Percentiles rank a stretch among this genome's conserved stretches.
Conservation (phyloP, 148 eudicot species). For the Drosera capensis region DNA sequence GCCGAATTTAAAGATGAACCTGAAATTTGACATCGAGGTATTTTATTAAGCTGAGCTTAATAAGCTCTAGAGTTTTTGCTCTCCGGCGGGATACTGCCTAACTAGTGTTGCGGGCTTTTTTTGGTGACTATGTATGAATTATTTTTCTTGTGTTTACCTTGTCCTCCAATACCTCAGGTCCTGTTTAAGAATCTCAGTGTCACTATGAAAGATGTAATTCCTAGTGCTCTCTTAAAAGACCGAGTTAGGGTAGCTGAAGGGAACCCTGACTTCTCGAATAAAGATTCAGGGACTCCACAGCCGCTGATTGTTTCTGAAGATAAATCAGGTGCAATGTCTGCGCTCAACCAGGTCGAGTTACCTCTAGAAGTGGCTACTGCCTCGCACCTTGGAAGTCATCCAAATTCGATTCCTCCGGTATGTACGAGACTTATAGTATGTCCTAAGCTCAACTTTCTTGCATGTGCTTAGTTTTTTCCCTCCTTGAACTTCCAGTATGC, state of each 20-base stretch:
- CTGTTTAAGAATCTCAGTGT: constrained; percentile 76
- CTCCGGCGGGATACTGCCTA: too few relatives aligned
- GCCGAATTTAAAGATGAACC: constrained; percentile 92
- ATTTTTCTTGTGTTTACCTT: too few relatives aligned
- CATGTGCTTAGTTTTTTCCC: neutral
- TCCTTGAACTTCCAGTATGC: constrained; percentile 37
- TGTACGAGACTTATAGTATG: too few relatives aligned
- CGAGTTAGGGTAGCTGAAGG: constrained; percentile 65
- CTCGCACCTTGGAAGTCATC: constrained; percentile 48
- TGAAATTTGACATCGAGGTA: constrained; percentile 93
- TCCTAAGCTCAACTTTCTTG: too few relatives aligned
- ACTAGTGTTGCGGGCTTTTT: too few relatives aligned
- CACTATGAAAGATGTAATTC: constrained; percentile 64
- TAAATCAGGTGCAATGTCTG: constrained; percentile 33
- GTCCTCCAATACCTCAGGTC: constrained; percentile 46
- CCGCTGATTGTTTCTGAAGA: constrained; percentile 33
- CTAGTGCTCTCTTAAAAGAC: constrained; percentile 66
- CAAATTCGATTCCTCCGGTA: constrained; percentile 59
- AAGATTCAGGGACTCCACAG: constrained; percentile 52
- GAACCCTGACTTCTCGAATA: constrained; percentile 90
- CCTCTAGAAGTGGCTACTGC: constrained; percentile 55
- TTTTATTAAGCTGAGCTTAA: too few relatives aligned
- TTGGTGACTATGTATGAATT: too few relatives aligned
- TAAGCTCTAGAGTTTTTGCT: too few relatives aligned
- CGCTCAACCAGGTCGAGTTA: constrained; percentile 51